Conservation (phyloP, 805 yeast species). For the Zygosaccharomyces lentus region DNA sequence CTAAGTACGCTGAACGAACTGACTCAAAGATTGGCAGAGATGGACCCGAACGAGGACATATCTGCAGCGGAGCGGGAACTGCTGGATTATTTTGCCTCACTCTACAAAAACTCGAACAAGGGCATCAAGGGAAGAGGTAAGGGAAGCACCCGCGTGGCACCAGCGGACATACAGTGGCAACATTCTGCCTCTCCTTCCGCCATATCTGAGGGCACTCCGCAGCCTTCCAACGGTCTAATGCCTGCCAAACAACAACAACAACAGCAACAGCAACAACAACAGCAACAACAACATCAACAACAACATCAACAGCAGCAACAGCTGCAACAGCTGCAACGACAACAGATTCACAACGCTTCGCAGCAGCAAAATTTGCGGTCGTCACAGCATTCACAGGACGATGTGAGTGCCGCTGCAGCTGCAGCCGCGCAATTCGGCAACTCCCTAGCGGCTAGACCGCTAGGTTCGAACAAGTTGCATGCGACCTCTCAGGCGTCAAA, state of each 20-base stretch:
- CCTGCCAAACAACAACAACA: slow-evolving; percentile 5
- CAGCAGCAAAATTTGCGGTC: not conserved
- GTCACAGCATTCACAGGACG: not conserved
- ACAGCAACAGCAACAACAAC: not conserved
- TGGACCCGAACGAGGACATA: slow-evolving; percentile 46
- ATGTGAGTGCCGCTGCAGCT: not conserved
- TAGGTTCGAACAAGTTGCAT: slow-evolving; percentile 15
- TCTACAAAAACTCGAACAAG: slow-evolving; percentile 83
- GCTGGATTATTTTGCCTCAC: slow-evolving; percentile 69
- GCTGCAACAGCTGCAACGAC: slow-evolving; percentile 2
- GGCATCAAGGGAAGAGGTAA: slow-evolving; percentile 93
- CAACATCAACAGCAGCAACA: not conserved
- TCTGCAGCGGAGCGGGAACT: slow-evolving; percentile 64
- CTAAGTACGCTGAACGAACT: slow-evolving; percentile 61
- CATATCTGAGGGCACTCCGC: not conserved
- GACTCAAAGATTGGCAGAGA: slow-evolving; percentile 62
- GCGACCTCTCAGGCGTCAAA: slow-evolving; percentile 4
- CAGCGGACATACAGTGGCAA: slow-evolving; percentile 10
- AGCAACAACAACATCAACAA: slow-evolving; percentile 3
- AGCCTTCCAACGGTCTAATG: not conserved
- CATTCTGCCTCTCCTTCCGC: slow-evolving; percentile 2
- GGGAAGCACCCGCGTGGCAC: slow-evolving; percentile 22
- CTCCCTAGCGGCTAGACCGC: slow-evolving; percentile 14
- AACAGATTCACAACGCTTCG: not conserved
- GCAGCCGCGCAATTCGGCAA: slow-evolving; percentile 6